Evolutionary conservation across 352 stramenopile genomes (phyloP).

Genomic region (Phytophthora multivora): DNA sequence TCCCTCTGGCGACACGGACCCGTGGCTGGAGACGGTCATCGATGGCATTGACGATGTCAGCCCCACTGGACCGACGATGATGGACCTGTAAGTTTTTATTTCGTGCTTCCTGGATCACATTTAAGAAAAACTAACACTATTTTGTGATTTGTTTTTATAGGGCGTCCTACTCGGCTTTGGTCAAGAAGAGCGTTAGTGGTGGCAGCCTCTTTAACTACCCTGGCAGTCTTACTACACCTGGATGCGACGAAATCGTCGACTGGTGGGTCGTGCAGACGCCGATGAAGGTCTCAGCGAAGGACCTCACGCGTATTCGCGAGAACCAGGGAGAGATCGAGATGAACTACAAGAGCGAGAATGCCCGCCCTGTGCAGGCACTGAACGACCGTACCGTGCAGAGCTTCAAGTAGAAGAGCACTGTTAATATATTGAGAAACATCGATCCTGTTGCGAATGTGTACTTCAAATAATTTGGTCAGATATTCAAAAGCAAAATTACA

Average conservation of each 20-base stretch:
- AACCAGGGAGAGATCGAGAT: constrained; percentile 21
- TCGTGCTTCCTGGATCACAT: not conserved
- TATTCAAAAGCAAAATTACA: no score
- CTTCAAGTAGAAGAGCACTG: constrained; percentile 4
- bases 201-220: constrained; percentile 41
- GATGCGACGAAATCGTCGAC: constrained; percentile 41
- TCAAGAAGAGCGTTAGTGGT: constrained; percentile 35
- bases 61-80: constrained; percentile 4
- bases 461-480: no score
- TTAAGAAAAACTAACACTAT: not conserved
- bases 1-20: constrained; percentile 21
- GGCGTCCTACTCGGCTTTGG: constrained; percentile 47
- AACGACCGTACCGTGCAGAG: constrained; percentile 25
- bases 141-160: constrained; percentile 8
- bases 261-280: constrained; percentile 43
- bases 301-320: constrained; percentile 34
- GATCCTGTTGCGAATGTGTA: no score
- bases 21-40: constrained; percentile 41
- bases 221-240: constrained; percentile 40
- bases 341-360: constrained; percentile 30
- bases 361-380: constrained; percentile 31
- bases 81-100: constrained; percentile 22
- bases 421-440: no score
- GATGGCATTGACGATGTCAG: constrained; percentile 31
- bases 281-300: constrained; percentile 27